These are phyloP conservation scores for Sporopachydermia cereana DNA, from an alignment of 1,139 yeast species.

Conservation along the genomic window DNA sequence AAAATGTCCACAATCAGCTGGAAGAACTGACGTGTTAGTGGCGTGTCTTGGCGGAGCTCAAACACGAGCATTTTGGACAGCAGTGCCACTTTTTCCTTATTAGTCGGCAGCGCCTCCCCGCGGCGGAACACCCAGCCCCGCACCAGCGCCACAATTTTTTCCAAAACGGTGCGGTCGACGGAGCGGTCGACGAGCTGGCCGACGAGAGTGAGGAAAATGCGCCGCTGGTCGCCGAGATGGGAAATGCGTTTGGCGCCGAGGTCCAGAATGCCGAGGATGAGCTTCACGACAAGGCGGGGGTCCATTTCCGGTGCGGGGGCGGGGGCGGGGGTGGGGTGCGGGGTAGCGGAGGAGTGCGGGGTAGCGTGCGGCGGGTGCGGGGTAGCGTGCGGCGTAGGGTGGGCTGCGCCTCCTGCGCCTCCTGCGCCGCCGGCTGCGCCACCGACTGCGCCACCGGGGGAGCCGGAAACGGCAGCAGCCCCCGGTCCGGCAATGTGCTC, in stretches of 20 bases:
- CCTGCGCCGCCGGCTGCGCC: background rate
- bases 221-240: slow-evolving; percentile 80
- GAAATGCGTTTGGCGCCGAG: slow-evolving; percentile 75
- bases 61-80: slow-evolving; percentile 89
- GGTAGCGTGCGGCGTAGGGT: background rate
- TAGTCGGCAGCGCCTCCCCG: slow-evolving; percentile 80
- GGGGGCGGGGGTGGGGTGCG: background rate
- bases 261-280: slow-evolving; percentile 66
- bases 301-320: slow-evolving; percentile 41
- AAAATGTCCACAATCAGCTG: slow-evolving; percentile 82
- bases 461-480: slow-evolving; percentile 4
- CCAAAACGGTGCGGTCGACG: slow-evolving; percentile 60
- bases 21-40: slow-evolving; percentile 71
- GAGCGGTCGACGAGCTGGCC: slow-evolving; percentile 90
- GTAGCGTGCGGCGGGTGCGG: background rate
- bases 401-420: background rate
- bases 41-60: slow-evolving; percentile 76
- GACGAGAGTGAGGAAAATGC: slow-evolving; percentile 72
- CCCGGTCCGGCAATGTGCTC: slow-evolving; percentile 53
- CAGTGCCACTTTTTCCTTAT: slow-evolving; percentile 92
- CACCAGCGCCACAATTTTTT: slow-evolving; percentile 67
- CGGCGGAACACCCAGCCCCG: slow-evolving; percentile 84
- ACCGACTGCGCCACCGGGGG: background rate
- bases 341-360: background rate
- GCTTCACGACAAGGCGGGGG: slow-evolving; percentile 64